Conservation (phyloP, 2,329 filamentous ascomycete species). For the Penicillium sp. region DNA sequence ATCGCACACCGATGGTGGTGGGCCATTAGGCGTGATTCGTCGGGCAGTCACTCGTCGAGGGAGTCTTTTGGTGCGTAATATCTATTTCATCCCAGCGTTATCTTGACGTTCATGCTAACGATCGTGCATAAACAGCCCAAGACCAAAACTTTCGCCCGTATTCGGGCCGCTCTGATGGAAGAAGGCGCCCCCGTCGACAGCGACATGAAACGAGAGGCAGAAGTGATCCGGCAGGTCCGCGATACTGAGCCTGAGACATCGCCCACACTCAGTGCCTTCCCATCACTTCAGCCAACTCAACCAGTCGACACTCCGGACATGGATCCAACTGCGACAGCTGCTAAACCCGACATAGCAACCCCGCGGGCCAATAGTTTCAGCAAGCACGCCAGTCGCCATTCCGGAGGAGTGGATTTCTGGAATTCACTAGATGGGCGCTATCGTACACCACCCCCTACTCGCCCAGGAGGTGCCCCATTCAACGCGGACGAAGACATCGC, state of each 20-base stretch:
- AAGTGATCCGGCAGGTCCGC: conserved; percentile 92
- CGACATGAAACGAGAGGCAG: conserved; percentile 86
- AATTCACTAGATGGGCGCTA: conserved; percentile 72
- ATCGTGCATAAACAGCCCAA: conserved; percentile 68
- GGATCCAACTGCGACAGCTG: conserved; percentile 23
- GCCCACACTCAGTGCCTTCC: conserved; percentile 46
- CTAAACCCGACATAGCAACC: conserved; percentile 42
- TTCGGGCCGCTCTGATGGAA: conserved; percentile 85
- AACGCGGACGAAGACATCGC: conserved; percentile 46
- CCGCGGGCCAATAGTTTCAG: conserved; percentile 72
- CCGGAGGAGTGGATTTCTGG: conserved; percentile 76
- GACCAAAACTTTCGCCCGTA: conserved; percentile 92
- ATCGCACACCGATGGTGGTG: conserved; percentile 55
- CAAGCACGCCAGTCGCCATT: conserved; percentile 71
- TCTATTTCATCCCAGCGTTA: background rate
- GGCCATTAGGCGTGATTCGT: conserved; percentile 75
- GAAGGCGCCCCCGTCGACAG: conserved; percentile 85
- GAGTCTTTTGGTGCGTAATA: conserved; percentile 76
- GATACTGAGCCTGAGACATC: conserved; percentile 73
- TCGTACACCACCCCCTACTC: conserved; percentile 66
- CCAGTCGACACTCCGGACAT: conserved; percentile 14
- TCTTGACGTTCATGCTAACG: conserved; percentile 3
- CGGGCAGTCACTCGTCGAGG: conserved; percentile 82
- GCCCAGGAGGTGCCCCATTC: conserved; percentile 59
- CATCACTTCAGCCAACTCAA: conserved; percentile 55